phyloP scores from a whole-genome alignment of 495 filamentous ascomycete species.

The Penicillium soppii region DNA sequence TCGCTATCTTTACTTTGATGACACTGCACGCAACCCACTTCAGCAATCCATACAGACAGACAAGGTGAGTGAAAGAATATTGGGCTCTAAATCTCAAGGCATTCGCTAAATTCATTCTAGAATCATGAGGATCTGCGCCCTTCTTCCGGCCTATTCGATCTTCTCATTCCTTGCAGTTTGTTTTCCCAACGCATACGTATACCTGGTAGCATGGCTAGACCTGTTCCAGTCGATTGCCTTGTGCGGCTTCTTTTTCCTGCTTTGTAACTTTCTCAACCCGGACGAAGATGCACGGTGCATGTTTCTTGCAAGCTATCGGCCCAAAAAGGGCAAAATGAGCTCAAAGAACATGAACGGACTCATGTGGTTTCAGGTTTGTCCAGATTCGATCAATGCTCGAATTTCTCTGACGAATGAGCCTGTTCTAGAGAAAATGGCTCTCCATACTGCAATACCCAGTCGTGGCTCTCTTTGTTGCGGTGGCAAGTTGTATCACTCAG shows the following conservation, averaged over 20 bases:
- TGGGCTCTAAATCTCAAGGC: no score
- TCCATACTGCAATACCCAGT: slow-evolving; percentile 31
- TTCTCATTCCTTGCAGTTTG: slow-evolving; percentile 26
- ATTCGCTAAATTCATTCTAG: slow-evolving; percentile 2
- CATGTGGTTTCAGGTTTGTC: slow-evolving; percentile 20
- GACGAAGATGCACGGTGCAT: slow-evolving; percentile 13
- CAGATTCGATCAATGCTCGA: not conserved
- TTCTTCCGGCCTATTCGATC: slow-evolving; percentile 28
- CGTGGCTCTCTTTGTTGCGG: slow-evolving; percentile 24
- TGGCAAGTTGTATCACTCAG: slow-evolving; percentile 31
- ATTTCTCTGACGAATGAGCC: no score
- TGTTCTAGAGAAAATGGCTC: slow-evolving; percentile 23
- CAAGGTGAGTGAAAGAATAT: slow-evolving; percentile 22
- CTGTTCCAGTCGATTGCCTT: slow-evolving; percentile 32
- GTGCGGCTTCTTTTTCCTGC: slow-evolving; percentile 29
- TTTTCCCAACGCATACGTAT: slow-evolving; percentile 27
- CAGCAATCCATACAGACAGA: slow-evolving; percentile 29
- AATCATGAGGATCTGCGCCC: slow-evolving; percentile 24
- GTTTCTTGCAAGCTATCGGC: slow-evolving; percentile 23
- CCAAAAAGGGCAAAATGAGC: slow-evolving; percentile 7
- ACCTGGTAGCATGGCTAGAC: slow-evolving; percentile 28
- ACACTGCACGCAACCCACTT: slow-evolving; percentile 23
- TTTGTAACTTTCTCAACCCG: slow-evolving; percentile 30
- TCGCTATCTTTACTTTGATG: slow-evolving; percentile 22
- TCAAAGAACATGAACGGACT: slow-evolving; percentile 15